Conservation (phyloP, 768 basidiomycete species). For the Pleurotus sapidus region DNA sequence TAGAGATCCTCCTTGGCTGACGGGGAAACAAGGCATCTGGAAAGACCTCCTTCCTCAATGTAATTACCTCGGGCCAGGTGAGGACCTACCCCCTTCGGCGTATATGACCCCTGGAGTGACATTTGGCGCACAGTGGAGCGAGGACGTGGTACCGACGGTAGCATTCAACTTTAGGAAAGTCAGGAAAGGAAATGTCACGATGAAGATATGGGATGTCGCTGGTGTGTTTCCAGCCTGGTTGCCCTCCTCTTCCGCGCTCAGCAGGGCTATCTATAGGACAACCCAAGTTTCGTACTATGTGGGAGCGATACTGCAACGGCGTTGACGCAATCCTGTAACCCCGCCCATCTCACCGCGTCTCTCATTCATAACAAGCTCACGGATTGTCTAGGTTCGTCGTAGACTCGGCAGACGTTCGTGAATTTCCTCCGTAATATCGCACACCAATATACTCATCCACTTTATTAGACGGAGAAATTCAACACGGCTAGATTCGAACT, state of each 20-base stretch:
- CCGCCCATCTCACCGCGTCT: slow-evolving; percentile 4
- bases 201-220: slow-evolving; percentile 96
- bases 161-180: slow-evolving; percentile 91
- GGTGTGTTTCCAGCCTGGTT: slow-evolving; percentile 40
- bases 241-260: neutral
- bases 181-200: slow-evolving; percentile 82
- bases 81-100: slow-evolving; percentile 12
- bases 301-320: slow-evolving; percentile 92
- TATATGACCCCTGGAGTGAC: slow-evolving; percentile 1
- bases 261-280: slow-evolving; percentile 50
- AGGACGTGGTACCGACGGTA: slow-evolving; percentile 95
- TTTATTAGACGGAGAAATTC: slow-evolving; percentile 68
- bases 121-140: slow-evolving; percentile 67
- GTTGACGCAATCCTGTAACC: slow-evolving; percentile 90
- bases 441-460: neutral
- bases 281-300: slow-evolving; percentile 92
- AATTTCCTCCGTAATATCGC: neutral
- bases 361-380: neutral
- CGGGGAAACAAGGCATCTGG: slow-evolving; percentile 74
- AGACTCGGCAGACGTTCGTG: slow-evolving; percentile 80
- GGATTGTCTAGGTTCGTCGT: slow-evolving; percentile 73
- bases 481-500: slow-evolving; percentile 82
- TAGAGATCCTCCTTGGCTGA: neutral
- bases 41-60: slow-evolving; percentile 93
- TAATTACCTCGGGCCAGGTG: slow-evolving; percentile 84